Conservation (phyloP, 2,329 filamentous ascomycete genomes). For the Aureobasidium leucospermi region DNA sequence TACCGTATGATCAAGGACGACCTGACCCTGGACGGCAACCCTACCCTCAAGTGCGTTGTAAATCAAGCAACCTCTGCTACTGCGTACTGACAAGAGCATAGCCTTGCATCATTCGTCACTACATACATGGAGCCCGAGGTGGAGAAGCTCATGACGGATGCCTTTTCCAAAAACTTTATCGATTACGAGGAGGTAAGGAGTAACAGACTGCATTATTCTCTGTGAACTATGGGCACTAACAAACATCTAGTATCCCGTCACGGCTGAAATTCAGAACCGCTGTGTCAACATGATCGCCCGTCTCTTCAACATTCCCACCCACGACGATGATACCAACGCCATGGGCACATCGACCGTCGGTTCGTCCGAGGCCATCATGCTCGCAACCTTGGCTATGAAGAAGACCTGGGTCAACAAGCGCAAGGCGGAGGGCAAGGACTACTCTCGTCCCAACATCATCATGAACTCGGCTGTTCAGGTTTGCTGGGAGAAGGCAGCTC, state of each 20-base stretch:
- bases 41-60: slow-evolving; percentile 64
- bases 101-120: slow-evolving; percentile 86
- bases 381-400: slow-evolving; percentile 85
- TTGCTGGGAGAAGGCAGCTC: slow-evolving; percentile 78
- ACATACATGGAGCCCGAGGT: slow-evolving; percentile 98
- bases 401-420: slow-evolving; percentile 85
- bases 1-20: slow-evolving; percentile 97
- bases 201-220: slow-evolving; percentile 29
- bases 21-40: slow-evolving; percentile 82
- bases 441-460: slow-evolving; percentile 77
- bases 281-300: slow-evolving; percentile 70
- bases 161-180: slow-evolving; percentile 86
- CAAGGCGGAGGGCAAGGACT: slow-evolving; percentile 72
- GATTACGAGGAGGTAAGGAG: slow-evolving; percentile 36
- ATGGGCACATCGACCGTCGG: slow-evolving; percentile 86
- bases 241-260: slow-evolving; percentile 40
- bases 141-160: slow-evolving; percentile 89
- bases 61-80: not conserved
- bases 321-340: slow-evolving; percentile 51
- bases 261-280: slow-evolving; percentile 65
- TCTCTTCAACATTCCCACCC: slow-evolving; percentile 71
- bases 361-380: slow-evolving; percentile 82
- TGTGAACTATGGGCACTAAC: too few relatives aligned
- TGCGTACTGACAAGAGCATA: slow-evolving; percentile 29
- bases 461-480: slow-evolving; percentile 97